Percentiles rank a stretch among this genome's conserved stretches.
Evolutionary conservation across 257 asterid genomes (phyloP).

Genomic region (Solanum pinnatisectum): DNA sequence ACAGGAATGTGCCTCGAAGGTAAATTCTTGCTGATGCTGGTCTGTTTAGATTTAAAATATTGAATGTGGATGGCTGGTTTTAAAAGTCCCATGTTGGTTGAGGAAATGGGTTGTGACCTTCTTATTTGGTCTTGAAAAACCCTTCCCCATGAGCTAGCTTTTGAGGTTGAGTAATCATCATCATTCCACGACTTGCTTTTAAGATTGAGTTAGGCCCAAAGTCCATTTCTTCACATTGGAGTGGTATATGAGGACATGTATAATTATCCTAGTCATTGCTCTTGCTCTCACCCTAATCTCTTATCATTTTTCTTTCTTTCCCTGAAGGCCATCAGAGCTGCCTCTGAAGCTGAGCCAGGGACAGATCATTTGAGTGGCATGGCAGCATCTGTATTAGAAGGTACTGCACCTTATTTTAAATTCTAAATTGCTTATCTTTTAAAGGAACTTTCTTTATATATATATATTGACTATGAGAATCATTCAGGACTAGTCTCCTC

Average conservation of each 20-base stretch:
- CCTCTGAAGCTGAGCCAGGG: slow-evolving; percentile 67
- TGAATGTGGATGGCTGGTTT: background rate
- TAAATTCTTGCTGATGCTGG: slow-evolving; percentile 9
- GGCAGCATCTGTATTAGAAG: slow-evolving; percentile 64
- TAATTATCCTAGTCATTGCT: background rate
- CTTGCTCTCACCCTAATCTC: slow-evolving; percentile 4
- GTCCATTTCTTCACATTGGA: background rate
- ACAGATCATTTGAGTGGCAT: slow-evolving; percentile 62
- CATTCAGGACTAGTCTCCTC: slow-evolving; percentile 74
- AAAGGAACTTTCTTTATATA: background rate
- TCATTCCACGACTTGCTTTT: background rate
- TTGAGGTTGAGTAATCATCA: background rate
- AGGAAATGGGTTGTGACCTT: background rate
- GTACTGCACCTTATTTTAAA: slow-evolving; percentile 19
- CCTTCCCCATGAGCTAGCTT: background rate
- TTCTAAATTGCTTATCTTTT: slow-evolving; percentile 6
- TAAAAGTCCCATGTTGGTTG: background rate
- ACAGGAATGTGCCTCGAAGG: slow-evolving; percentile 82
- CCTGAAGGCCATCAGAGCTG: slow-evolving; percentile 68
- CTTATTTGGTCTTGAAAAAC: background rate
- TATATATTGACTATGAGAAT: slow-evolving; percentile 9
- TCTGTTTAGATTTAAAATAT: background rate
- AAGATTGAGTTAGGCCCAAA: background rate
- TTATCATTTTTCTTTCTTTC: slow-evolving; percentile 7
- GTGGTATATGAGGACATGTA: background rate